These are phyloP conservation scores for Termitomyces sp. DNA, from an alignment of 768 basidiomycete species.

Conservation along the genomic window DNA sequence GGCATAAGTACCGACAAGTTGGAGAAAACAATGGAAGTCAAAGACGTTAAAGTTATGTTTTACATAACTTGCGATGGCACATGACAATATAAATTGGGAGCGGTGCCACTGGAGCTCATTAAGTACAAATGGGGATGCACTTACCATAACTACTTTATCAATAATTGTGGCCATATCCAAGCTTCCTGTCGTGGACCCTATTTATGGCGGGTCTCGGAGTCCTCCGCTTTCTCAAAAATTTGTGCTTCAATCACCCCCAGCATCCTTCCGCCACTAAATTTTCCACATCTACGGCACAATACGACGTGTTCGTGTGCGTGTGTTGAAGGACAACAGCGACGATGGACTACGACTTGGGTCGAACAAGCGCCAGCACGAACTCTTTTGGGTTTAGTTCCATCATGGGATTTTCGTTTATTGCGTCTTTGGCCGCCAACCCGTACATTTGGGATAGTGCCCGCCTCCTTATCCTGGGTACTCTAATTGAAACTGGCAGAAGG, in stretches of 20 bases:
- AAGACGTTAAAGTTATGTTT: neutral
- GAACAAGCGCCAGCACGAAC: neutral
- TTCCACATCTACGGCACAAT: neutral
- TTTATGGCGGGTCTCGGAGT: neutral
- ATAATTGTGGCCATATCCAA: neutral
- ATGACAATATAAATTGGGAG: neutral
- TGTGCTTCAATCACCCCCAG: neutral
- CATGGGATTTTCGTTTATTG: conserved; percentile 31
- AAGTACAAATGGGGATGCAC: neutral
- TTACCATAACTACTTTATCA: neutral
- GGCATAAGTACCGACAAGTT: neutral
- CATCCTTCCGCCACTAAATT: neutral
- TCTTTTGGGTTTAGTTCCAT: conserved; percentile 18
- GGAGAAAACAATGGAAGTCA: neutral
- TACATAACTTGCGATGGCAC: neutral
- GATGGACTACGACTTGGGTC: neutral
- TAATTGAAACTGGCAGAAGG: conserved; percentile 34
- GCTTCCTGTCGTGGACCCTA: neutral
- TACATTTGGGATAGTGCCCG: conserved; percentile 21
- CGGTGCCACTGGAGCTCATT: neutral
- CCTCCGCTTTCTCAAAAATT: neutral
- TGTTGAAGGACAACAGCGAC: neutral
- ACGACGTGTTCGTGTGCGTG: neutral
- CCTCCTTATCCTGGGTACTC: conserved; percentile 26
- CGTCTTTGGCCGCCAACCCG: conserved; percentile 20